Base-by-base conservation (phyloP, 768 basidiomycete species). In the Mycena metata region DNA sequence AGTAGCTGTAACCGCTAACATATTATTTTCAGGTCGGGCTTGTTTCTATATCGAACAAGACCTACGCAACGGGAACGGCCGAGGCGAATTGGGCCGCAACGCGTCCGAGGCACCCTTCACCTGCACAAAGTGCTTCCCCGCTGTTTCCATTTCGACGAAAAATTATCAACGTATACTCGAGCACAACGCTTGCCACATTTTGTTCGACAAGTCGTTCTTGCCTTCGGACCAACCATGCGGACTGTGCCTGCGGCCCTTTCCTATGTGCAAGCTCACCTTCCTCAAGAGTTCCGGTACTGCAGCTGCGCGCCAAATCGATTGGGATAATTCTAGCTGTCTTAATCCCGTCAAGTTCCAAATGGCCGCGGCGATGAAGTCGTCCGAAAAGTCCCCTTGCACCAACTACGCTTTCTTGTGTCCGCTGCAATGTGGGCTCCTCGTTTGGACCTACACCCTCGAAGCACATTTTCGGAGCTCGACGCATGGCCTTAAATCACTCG, bases 171-270 rank as follows among this genome's bases (percentile, higher is more conserved):
- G n/a, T 11, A 23, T 71, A 16, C 72, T 76, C 8, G 61, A 69
- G 17, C 74, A 76, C 45, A 69, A 73, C 5, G 70, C 64, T n/a
- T 59, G 58, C 5, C 76, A 76, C 41, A 71, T 76, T 24, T 58
- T 76, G 0, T 61, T 69, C 36, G 70, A 75, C 41, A 2, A 15
- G 21, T 23, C n/a, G 0, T 17, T 75, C 12, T 12, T 35, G 21
- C 21, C 17, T 4, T 24, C 55, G 1, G 64, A 39, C 6, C 52
- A 75, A 43, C 76, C 73, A 13, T 75, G 76, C 42, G 73, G 76
- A 5, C 45, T 76, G 0, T 76, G 74, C 26, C 65, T 76, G 8
- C 65, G 70, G 3, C 73, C 73, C 1, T 63, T 54, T 1, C 64
- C 59, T 7, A 39, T 67, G n/a, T 75, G 74, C 54, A 41, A 33